Evolutionary conservation across 208 protist genomes (phyloP), one percentile per base, ranked within the genome.

Genomic region (Acanthamoeba culbertsoni): DNA sequence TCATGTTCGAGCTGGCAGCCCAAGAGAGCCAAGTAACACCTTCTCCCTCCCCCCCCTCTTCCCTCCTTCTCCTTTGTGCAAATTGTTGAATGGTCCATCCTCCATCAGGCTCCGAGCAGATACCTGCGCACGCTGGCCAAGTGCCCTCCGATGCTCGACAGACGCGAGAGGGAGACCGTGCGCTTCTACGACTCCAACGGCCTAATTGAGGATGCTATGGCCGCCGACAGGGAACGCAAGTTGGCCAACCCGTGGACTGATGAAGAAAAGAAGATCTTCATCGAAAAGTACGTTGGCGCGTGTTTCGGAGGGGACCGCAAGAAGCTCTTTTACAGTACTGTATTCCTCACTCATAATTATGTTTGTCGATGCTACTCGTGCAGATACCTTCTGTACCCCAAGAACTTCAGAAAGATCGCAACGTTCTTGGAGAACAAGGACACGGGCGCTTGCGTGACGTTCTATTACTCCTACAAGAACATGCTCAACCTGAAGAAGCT

Each of bases 401-500:
- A 92, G 86, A 92, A 92, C 62, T 92, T 92, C 48, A 53, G 86
- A n/a, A 92, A 92, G 86, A 92, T 92, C 14, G 86, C 86, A 8
- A 45, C 86, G 26, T 92, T 63, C 46, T 45, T 92, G 31, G 59
- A 71, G 59, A 71, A 92, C 43, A 92, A 92, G 86, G 86, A 92
- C 63, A 77, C 62, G n/a, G 59, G 31, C 37, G 86, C 55, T 1
- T 92, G 86, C 62, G 48, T 92, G 28, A 79, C 40, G 31, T 92
- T 63, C 63, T 92, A 92, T 45, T 92, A 92, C 63, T 46, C 86
- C n/a, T 77, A 92, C 62, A 92, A 92, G 63, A 92, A 92, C 48
- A 92, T 92, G 86, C 86, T 92, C 62, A 92, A 92, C 46, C 86
- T 92, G 59, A 92, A 92, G 59, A 92, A 92, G 86, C 35, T 92